Conservation (phyloP, 2,329 filamentous ascomycete genomes). For the Trichoderma sp. region DNA sequence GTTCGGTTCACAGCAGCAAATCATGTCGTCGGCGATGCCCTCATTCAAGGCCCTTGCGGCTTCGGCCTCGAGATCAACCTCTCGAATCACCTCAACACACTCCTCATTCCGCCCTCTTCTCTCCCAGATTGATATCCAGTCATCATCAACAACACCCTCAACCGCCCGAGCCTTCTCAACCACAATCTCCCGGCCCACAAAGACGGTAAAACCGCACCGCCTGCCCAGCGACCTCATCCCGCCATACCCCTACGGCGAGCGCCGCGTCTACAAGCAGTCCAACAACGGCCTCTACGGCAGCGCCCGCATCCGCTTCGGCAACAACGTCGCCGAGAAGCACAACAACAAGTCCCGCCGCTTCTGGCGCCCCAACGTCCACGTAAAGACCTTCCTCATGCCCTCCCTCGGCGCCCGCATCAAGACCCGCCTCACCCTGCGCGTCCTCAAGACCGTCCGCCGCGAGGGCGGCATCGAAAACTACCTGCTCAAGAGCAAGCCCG, state of each 20-base stretch:
- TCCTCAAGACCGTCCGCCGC: conserved; percentile 75
- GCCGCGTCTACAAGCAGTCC: conserved; percentile 75
- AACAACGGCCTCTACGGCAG: conserved; percentile 73
- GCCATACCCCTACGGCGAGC: conserved; percentile 71
- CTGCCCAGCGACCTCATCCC: conserved; percentile 56
- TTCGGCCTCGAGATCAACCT: conserved; percentile 13
- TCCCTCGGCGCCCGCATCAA: conserved; percentile 64
- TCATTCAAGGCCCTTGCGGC: conserved; percentile 15
- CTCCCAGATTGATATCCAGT: too few species aligned
- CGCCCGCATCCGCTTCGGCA: conserved; percentile 74
- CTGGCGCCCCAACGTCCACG: conserved; percentile 75
- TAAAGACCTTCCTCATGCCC: conserved; percentile 66
- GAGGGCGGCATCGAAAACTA: conserved; percentile 91
- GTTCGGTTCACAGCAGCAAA: background rate
- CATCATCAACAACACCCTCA: background rate
- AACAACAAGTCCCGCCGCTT: conserved; percentile 70
- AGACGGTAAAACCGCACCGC: conserved; percentile 46
- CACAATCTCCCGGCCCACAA: conserved; percentile 37
- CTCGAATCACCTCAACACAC: conserved; percentile 21
- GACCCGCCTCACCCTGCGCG: conserved; percentile 68
- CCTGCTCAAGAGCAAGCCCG: conserved; percentile 75
- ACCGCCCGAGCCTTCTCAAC: conserved; percentile 40
- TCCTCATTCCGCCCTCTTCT: background rate
- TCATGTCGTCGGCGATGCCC: conserved; percentile 5
- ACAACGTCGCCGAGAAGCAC: conserved; percentile 70